Conservation (phyloP, 805 yeast species). For the Spathaspora hagerdaliae region DNA sequence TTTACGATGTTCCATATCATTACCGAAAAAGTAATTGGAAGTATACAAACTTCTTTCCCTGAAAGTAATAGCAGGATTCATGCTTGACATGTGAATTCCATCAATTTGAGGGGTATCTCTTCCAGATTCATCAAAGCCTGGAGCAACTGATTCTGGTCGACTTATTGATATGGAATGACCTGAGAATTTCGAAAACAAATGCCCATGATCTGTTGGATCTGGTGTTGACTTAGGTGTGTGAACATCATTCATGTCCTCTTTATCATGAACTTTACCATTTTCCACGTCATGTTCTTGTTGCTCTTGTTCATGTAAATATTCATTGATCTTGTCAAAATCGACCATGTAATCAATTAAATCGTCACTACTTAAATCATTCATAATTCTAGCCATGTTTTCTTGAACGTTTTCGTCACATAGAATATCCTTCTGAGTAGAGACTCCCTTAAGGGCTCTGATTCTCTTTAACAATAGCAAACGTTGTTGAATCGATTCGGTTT, state of each 20-base stretch:
- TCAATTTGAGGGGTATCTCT: constrained; percentile 46
- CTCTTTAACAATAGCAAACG: constrained; percentile 31
- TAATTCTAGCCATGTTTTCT: constrained; percentile 31
- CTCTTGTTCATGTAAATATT: constrained; percentile 16
- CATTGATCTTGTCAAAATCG: constrained; percentile 14
- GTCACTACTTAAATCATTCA: constrained; percentile 23
- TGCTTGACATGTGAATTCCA: constrained; percentile 40
- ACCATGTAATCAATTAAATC: constrained; percentile 14
- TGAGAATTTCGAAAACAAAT: background rate
- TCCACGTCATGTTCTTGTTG: constrained; percentile 8
- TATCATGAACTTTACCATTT: constrained; percentile 7
- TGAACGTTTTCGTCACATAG: constrained; percentile 22
- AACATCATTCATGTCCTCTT: constrained; percentile 6
- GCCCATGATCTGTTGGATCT: background rate
- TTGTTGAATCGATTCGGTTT: constrained; percentile 28
- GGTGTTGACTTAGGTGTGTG: background rate
- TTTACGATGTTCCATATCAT: constrained; percentile 42
- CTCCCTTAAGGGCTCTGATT: constrained; percentile 22
- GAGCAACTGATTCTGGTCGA: constrained; percentile 12
- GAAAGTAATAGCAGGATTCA: constrained; percentile 53
- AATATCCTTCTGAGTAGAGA: constrained; percentile 17
- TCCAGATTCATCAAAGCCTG: constrained; percentile 29
- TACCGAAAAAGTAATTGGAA: constrained; percentile 62
- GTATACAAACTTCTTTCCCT: constrained; percentile 62
- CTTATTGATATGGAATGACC: constrained; percentile 1